Conservation (phyloP, 768 basidiomycete species). For the Neoboletus magnificus region DNA sequence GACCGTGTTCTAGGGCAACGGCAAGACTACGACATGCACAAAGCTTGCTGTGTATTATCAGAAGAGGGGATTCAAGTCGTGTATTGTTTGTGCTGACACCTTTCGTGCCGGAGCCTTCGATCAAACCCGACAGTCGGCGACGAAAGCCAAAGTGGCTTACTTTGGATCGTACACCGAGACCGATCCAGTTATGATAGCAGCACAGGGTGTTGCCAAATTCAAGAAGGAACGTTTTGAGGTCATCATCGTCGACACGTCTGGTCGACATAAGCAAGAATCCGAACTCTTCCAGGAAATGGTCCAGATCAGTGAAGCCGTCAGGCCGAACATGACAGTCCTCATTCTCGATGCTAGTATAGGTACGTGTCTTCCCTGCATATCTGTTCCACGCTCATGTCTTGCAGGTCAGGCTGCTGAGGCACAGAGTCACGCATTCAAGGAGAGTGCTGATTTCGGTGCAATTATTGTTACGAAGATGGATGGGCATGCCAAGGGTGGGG, state of each 20-base stretch:
- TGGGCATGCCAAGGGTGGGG: constrained; percentile 98
- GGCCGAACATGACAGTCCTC: constrained; percentile 94
- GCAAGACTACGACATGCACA: constrained; percentile 99
- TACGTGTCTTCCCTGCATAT: constrained; percentile 21
- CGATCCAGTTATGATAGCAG: constrained; percentile 92
- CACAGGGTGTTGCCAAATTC: constrained; percentile 94
- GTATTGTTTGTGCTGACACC: constrained; percentile 97
- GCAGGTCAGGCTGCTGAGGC: constrained; percentile 95
- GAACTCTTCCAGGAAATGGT: constrained; percentile 99
- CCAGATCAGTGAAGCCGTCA: constrained; percentile 89
- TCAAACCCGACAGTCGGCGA: constrained; percentile 97
- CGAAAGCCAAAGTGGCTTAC: constrained; percentile 98
- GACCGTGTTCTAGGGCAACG: constrained; percentile 69
- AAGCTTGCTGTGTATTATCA: constrained; percentile 98
- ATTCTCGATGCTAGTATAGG: constrained; percentile 97
- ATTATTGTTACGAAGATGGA: constrained; percentile 99
- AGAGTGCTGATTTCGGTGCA: constrained; percentile 94
- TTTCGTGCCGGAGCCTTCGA: constrained; percentile 99
- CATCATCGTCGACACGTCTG: constrained; percentile 97
- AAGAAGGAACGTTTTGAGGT: constrained; percentile 98
- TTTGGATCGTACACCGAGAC: constrained; percentile 99
- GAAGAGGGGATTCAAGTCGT: constrained; percentile 93
- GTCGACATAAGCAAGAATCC: constrained; percentile 94
- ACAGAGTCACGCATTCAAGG: constrained; percentile 96
- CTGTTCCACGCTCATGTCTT: neutral